Base-by-base conservation (phyloP, 2,329 filamentous ascomycete genomes). In the Apiospora saccharicola region DNA sequence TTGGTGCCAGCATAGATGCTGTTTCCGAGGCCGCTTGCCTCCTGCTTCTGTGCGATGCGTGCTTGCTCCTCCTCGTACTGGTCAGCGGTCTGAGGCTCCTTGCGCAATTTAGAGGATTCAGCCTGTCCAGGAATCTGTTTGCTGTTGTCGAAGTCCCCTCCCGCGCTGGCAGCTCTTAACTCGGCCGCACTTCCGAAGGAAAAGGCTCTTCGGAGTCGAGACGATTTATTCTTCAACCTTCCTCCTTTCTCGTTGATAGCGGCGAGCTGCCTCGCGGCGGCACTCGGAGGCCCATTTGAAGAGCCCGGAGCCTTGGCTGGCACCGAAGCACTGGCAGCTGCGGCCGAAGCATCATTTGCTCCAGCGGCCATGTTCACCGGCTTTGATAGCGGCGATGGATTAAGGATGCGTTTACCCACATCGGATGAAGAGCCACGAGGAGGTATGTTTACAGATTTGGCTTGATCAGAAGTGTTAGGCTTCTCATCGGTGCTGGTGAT, bases 121-220 rank as follows among this genome's bases (percentile, higher is more conserved):
- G 80, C 79, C 67, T 78, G 76, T 43, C 76, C 75, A 68, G 83
- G 79, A 26, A 77, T 75, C 44, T 81, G 76, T 73, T 92, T 91
- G 76, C 92, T 89, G 6, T 89, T 91, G 14, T 91, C 91, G 53
- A 26, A 47, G 19, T 64, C 41, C 16, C 37, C 30, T 24, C 37
- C 46, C 12, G 47, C 12, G 8, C 37, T 41, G 26, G 91, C 93
- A 79, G 93, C 93, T 74, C 93, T 90, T 68, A 99, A 90, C 80
- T 99, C 96, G 12, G 96, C 94, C 57, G 95, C 94, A 81, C 96
- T 98, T 69, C 96, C 95, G 83, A 99, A 99, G 0, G 96, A 99
- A 79, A 99, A 98, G 0, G 96, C 96, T 77, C 96, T 90, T 71
- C 96, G 91, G 73, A 99, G 86, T 76, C 95, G 89, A 24, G 93